These are phyloP conservation scores for Salix suchowensis DNA, from an alignment of 345 rosid species.

Conservation along the genomic window DNA sequence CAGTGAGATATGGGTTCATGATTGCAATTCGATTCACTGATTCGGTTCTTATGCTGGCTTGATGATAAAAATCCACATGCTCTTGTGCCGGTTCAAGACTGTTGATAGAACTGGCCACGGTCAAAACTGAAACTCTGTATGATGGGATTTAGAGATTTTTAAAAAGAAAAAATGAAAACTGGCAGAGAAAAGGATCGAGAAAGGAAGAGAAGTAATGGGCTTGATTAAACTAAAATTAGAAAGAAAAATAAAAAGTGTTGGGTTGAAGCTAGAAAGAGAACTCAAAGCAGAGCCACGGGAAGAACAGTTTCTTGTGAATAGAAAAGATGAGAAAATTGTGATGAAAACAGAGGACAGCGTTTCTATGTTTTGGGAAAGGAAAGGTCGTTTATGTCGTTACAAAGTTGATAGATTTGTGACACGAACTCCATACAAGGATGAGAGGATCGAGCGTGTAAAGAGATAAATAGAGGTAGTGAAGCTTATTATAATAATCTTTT, in stretches of 20 bases:
- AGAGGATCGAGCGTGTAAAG: not conserved
- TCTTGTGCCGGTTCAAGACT: not conserved
- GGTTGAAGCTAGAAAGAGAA: not conserved
- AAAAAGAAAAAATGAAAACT: not conserved
- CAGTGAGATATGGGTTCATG: conserved; percentile 43
- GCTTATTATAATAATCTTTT: conserved; percentile 4
- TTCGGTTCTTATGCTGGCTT: not conserved
- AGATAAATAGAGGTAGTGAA: conserved; percentile 3
- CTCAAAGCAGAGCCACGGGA: not conserved
- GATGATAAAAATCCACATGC: not conserved
- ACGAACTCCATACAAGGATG: no score
- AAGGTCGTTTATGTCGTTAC: conserved; percentile 22
- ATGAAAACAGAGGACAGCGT: not conserved
- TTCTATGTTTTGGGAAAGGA: conserved; percentile 2
- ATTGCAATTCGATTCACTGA: not conserved
- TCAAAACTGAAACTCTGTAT: not conserved
- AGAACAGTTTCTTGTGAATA: not conserved
- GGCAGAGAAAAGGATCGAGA: not conserved
- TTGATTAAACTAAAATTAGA: not conserved
- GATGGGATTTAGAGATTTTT: not conserved
- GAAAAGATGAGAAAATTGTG: not conserved
- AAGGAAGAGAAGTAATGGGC: not conserved
- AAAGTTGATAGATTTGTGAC: not conserved
- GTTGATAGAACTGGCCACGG: not conserved
- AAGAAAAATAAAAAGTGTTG: not conserved